phyloP scores from a whole-genome alignment of 495 filamentous ascomycete genomes.

The Tuber melanosporum region DNA sequence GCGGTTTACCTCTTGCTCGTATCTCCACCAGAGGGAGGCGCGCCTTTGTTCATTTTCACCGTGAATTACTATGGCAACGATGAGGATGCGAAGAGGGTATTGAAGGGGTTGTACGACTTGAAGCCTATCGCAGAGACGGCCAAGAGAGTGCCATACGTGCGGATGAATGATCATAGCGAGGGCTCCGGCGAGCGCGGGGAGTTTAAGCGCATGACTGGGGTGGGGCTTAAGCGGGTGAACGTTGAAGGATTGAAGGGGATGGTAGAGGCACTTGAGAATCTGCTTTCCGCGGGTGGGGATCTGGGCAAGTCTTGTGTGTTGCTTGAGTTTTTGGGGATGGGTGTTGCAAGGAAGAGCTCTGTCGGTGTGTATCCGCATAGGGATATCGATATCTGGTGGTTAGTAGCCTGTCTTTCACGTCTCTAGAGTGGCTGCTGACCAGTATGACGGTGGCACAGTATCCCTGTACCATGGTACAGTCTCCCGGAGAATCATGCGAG shows the following conservation, averaged over 20 bases:
- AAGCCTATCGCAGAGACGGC: not conserved
- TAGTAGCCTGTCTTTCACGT: not conserved
- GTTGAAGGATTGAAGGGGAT: not conserved
- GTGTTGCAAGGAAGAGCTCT: not conserved
- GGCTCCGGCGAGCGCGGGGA: not conserved
- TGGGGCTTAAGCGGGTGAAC: not conserved
- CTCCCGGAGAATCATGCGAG: not conserved
- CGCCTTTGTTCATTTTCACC: not conserved
- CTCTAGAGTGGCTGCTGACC: not conserved
- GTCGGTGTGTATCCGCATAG: not conserved
- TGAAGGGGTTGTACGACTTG: not conserved
- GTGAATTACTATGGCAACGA: not conserved
- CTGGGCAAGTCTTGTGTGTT: not conserved
- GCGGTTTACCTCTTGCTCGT: not conserved
- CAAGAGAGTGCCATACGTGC: not conserved
- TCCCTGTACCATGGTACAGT: not conserved
- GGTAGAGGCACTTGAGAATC: not conserved
- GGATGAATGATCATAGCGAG: not conserved
- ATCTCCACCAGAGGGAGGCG: not conserved
- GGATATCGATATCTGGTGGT: constrained; percentile 4
- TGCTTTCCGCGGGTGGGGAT: not conserved
- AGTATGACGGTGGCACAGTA: not conserved
- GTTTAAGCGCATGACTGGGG: not conserved
- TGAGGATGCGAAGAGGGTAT: not conserved
- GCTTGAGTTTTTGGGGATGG: not conserved